Conservation (phyloP, 306 rosid genomes). For the Calophaca sinica region DNA sequence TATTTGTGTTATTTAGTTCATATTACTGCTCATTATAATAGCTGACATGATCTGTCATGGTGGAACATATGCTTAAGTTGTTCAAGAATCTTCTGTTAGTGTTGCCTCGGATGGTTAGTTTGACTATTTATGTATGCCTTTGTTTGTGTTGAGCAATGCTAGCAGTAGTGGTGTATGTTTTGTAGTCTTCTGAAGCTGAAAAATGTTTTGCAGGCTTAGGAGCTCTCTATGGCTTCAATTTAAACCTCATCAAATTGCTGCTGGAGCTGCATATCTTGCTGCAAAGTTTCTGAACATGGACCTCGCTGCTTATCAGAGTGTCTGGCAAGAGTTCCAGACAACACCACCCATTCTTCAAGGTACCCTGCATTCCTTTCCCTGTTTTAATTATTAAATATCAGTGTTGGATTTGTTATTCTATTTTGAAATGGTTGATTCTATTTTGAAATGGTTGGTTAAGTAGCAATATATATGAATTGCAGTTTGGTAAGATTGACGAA, state of each 20-base stretch:
- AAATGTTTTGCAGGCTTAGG: conserved; percentile 75
- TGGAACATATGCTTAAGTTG: conserved; percentile 64
- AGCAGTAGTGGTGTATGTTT: conserved; percentile 18
- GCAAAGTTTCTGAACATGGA: conserved; percentile 84
- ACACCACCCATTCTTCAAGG: conserved; percentile 95
- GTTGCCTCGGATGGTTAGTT: conserved; percentile 77
- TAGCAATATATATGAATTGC: conserved; percentile 9
- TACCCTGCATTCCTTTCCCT: conserved; percentile 34
- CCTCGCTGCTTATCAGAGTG: conserved; percentile 66
- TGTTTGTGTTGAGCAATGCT: conserved; percentile 44
- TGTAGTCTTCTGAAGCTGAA: conserved; percentile 32
- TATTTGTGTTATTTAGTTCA: conserved; percentile 48
- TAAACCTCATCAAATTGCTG: conserved; percentile 95
- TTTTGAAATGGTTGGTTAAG: conserved; percentile 25
- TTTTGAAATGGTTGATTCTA: conserved; percentile 15
- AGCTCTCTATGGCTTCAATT: conserved; percentile 99
- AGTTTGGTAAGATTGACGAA: neutral
- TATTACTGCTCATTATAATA: conserved; percentile 50
- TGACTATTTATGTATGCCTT: conserved; percentile 54
- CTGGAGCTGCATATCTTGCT: conserved; percentile 95
- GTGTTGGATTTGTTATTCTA: conserved; percentile 21
- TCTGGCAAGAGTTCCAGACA: conserved; percentile 90
- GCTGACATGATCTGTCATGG: conserved; percentile 63
- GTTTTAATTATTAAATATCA: conserved; percentile 18
- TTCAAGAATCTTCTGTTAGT: conserved; percentile 56